Percentiles rank a stretch among this genome's conserved stretches.
phyloP scores from a whole-genome alignment of 805 yeast species.

The Starmerella floricola region DNA sequence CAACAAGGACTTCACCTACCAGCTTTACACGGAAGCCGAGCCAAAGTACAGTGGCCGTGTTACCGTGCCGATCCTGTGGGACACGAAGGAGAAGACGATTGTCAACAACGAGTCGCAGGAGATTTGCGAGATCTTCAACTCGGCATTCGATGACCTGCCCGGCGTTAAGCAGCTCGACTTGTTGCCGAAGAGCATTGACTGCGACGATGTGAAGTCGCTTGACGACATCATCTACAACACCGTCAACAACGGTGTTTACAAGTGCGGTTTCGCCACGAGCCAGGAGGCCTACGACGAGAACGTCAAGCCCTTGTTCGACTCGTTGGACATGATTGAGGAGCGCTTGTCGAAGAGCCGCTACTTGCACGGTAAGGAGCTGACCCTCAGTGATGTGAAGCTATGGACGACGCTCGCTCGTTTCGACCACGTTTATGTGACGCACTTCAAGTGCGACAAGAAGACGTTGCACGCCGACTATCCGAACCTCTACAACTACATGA shows the following conservation, averaged over 20 bases:
- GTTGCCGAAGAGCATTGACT: conserved; percentile 22
- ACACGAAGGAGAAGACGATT: conserved; percentile 64
- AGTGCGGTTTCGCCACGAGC: conserved; percentile 74
- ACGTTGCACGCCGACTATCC: conserved; percentile 76
- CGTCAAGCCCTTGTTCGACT: conserved; percentile 52
- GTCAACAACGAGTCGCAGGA: conserved; percentile 89
- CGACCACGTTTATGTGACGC: conserved; percentile 89
- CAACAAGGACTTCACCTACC: conserved; percentile 47
- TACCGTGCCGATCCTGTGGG: conserved; percentile 93
- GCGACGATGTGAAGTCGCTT: conserved; percentile 51
- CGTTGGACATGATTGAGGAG: conserved; percentile 36
- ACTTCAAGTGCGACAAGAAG: conserved; percentile 82
- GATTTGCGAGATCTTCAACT: conserved; percentile 70
- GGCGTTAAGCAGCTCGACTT: conserved; percentile 30
- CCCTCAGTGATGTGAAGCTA: conserved; percentile 84
- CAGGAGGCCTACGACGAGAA: conserved; percentile 72
- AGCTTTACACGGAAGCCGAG: conserved; percentile 63
- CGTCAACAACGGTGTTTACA: conserved; percentile 89
- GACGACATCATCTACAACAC: conserved; percentile 73
- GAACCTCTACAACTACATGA: conserved; percentile 62
- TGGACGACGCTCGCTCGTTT: conserved; percentile 81
- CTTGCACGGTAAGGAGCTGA: conserved; percentile 52
- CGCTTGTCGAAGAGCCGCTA: conserved; percentile 31
- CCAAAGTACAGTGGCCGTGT: conserved; percentile 69
- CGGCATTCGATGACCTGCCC: conserved; percentile 47